Conservation (phyloP, 2,329 filamentous ascomycete species). For the Lachnellula occidentalis region DNA sequence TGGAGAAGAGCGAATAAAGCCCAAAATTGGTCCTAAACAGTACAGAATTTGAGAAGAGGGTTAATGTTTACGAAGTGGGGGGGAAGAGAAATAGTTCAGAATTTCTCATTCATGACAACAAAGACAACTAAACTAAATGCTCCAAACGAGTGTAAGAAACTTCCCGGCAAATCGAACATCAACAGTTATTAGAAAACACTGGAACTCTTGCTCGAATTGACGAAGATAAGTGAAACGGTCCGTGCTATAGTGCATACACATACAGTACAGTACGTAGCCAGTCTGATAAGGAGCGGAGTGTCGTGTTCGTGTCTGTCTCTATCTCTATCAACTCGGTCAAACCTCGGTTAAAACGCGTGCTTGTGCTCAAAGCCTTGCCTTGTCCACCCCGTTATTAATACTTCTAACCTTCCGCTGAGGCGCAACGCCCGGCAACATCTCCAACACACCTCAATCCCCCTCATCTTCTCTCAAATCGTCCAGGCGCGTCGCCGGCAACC, state of each 20-base stretch:
- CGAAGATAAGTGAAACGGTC: not conserved
- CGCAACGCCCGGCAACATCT: slow-evolving; percentile 1
- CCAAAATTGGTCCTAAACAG: not conserved
- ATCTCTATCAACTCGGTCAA: no score
- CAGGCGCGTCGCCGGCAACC: slow-evolving; percentile 2
- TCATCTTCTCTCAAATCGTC: not conserved
- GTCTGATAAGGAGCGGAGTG: not conserved
- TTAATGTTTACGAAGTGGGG: not conserved
- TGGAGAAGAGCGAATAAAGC: not conserved
- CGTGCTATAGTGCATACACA: not conserved
- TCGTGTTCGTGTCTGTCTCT: not conserved
- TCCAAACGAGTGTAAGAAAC: no score
- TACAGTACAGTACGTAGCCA: not conserved
- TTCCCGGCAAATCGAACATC: no score
- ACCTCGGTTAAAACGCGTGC: not conserved
- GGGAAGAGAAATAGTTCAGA: not conserved
- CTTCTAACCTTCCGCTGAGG: not conserved
- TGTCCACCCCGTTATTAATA: not conserved
- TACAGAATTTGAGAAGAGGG: not conserved
- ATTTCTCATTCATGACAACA: not conserved
- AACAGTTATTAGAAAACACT: no score
- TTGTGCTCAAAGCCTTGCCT: slow-evolving; percentile 1
- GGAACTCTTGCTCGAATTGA: not conserved
- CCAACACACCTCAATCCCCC: not conserved
- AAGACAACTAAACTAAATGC: not conserved